Percentiles rank a stretch among this genome's conserved stretches.
These are phyloP conservation scores for Fusarium xylarioides DNA, from an alignment of 2,329 filamentous ascomycete species.

Conservation along the genomic window DNA sequence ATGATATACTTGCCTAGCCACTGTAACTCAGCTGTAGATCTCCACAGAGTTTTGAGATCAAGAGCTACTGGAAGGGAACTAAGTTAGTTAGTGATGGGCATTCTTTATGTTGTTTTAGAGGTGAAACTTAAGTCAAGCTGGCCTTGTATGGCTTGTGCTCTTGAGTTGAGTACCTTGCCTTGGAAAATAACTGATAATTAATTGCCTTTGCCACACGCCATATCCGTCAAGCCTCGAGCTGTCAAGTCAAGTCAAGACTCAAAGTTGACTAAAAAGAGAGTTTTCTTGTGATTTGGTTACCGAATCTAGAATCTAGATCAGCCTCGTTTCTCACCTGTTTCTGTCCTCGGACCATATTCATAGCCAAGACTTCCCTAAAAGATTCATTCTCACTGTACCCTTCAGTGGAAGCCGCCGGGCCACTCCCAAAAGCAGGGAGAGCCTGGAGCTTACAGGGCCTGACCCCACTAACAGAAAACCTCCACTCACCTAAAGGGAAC, in stretches of 20 bases:
- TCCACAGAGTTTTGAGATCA: neutral
- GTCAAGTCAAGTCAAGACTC: neutral
- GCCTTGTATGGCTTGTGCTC: neutral
- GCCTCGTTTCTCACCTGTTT: slow-evolving; percentile 1
- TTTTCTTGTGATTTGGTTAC: neutral
- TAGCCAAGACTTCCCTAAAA: slow-evolving; percentile 8
- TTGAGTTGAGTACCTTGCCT: neutral
- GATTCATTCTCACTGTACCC: neutral
- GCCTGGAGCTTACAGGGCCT: neutral
- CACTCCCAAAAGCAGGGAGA: slow-evolving; percentile 17
- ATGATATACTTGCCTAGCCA: neutral
- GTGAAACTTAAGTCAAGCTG: slow-evolving; percentile 1
- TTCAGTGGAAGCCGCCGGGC: slow-evolving; percentile 3
- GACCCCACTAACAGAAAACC: neutral
- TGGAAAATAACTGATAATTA: neutral
- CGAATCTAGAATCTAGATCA: neutral
- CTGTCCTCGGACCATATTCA: neutral
- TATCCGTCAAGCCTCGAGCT: neutral
- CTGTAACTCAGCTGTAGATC: neutral
- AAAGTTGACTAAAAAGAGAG: neutral
- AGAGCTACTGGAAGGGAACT: slow-evolving; percentile 2
- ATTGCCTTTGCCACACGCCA: neutral
- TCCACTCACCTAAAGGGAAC: neutral
- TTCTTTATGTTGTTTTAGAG: neutral
- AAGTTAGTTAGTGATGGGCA: neutral